Evolutionary conservation across 2,329 filamentous ascomycete species (phyloP).

Genomic region (Metarhizium brunneum): DNA sequence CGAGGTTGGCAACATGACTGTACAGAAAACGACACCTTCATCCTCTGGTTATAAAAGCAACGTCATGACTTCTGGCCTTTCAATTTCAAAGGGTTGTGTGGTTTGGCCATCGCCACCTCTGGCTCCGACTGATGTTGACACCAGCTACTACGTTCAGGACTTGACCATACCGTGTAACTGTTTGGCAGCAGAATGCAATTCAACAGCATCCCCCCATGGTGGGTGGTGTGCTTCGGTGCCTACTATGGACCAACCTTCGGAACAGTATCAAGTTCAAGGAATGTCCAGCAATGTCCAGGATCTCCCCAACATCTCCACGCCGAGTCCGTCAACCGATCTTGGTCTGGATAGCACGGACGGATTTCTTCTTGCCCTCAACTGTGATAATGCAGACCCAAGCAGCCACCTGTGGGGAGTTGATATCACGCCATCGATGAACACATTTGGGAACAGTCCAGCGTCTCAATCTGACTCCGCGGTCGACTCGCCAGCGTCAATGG

Average conservation of each 20-base stretch:
- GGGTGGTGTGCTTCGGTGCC: not conserved
- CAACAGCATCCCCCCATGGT: not conserved
- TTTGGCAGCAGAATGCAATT: not conserved
- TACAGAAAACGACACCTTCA: constrained; percentile 5
- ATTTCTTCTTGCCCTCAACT: not conserved
- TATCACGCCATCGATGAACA: constrained; percentile 6
- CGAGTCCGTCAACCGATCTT: not conserved
- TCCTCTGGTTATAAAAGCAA: constrained; percentile 12
- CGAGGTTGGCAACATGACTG: not conserved
- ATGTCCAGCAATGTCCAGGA: not conserved
- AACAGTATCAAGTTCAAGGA: not conserved
- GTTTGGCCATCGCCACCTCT: constrained; percentile 28
- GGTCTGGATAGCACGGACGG: not conserved
- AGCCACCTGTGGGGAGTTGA: not conserved
- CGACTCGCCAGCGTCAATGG: constrained; percentile 4
- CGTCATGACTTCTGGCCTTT: constrained; percentile 3
- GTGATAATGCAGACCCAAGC: not conserved
- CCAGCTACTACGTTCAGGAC: constrained; percentile 4
- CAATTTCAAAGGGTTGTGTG: constrained; percentile 11
- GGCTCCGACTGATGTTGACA: not conserved
- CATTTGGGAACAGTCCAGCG: constrained; percentile 4
- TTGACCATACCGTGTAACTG: not conserved
- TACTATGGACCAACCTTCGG: not conserved
- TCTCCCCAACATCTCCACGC: not conserved
- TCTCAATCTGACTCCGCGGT: constrained; percentile 5